These are phyloP conservation scores for Trichoderma arundinaceum DNA, from an alignment of 2,329 filamentous ascomycete genomes.

Conservation along the genomic window DNA sequence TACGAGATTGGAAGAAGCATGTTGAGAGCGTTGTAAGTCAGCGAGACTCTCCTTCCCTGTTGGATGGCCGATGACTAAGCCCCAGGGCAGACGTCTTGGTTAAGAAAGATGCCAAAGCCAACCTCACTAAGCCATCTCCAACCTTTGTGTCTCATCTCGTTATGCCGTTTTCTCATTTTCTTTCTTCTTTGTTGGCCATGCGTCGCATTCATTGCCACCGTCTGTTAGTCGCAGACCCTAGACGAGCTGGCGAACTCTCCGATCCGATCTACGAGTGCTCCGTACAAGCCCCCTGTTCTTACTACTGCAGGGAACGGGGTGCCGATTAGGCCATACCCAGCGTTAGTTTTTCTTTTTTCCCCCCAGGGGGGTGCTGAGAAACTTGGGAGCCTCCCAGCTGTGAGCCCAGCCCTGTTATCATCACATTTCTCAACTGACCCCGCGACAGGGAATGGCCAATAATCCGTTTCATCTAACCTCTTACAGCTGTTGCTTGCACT, in stretches of 20 bases:
- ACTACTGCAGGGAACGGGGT: background rate
- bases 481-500: background rate
- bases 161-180: too few relatives aligned
- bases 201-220: background rate
- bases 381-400: background rate
- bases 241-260: slow-evolving; percentile 3
- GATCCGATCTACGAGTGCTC: slow-evolving; percentile 2
- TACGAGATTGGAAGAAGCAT: too few relatives aligned
- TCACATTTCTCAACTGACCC: slow-evolving; percentile 2
- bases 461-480: background rate
- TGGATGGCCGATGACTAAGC: too few relatives aligned
- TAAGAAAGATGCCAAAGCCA: too few relatives aligned
- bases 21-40: too few relatives aligned
- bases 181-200: too few relatives aligned
- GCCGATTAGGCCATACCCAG: background rate
- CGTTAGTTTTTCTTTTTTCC: too few relatives aligned
- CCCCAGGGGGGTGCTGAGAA: background rate
- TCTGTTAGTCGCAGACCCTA: background rate
- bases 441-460: background rate
- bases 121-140: too few relatives aligned
- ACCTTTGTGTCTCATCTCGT: too few relatives aligned
- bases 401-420: background rate
- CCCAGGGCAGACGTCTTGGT: too few relatives aligned
- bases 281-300: slow-evolving; percentile 1
- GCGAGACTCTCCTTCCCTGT: too few relatives aligned